phyloP scores from a whole-genome alignment of 768 basidiomycete genomes.

The Lactifluus rugatus region DNA sequence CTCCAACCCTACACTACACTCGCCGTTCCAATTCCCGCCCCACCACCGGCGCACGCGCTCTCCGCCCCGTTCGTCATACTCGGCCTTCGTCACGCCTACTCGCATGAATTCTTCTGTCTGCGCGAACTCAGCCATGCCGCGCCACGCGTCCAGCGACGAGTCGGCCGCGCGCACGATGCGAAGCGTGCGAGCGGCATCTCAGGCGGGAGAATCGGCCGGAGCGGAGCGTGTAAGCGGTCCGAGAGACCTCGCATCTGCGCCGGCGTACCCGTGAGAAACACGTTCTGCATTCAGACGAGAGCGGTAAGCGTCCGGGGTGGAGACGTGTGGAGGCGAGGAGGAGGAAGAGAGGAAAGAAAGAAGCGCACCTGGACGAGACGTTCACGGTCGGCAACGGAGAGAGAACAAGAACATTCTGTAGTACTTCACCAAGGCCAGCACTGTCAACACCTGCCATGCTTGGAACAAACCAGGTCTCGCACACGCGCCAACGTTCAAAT shows the following conservation, averaged over 20 bases:
- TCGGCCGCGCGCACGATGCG: slow-evolving; percentile 54
- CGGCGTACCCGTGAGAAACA: slow-evolving; percentile 82
- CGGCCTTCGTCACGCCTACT: slow-evolving; percentile 57
- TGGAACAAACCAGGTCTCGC: slow-evolving; percentile 80
- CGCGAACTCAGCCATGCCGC: slow-evolving; percentile 79
- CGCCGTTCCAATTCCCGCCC: slow-evolving; percentile 82
- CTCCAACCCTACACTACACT: slow-evolving; percentile 6
- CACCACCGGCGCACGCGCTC: slow-evolving; percentile 86
- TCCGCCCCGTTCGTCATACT: slow-evolving; percentile 86
- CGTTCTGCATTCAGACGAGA: slow-evolving; percentile 45
- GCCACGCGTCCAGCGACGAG: slow-evolving; percentile 74
- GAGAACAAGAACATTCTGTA: slow-evolving; percentile 73
- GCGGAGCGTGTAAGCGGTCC: slow-evolving; percentile 53
- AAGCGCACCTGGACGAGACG: slow-evolving; percentile 62
- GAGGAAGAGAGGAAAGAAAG: neutral
- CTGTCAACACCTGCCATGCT: slow-evolving; percentile 55
- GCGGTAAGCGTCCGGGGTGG: neutral
- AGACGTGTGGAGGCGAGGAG: neutral
- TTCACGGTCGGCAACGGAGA: slow-evolving; percentile 55
- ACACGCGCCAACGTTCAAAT: slow-evolving; percentile 84
- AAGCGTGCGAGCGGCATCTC: slow-evolving; percentile 69
- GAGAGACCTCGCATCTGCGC: slow-evolving; percentile 63
- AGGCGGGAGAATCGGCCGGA: slow-evolving; percentile 82
- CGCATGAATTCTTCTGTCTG: slow-evolving; percentile 42
- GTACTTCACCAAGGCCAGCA: slow-evolving; percentile 87